phyloP scores from a whole-genome alignment of 352 stramenopile genomes.

The Phytopythium montanum region DNA sequence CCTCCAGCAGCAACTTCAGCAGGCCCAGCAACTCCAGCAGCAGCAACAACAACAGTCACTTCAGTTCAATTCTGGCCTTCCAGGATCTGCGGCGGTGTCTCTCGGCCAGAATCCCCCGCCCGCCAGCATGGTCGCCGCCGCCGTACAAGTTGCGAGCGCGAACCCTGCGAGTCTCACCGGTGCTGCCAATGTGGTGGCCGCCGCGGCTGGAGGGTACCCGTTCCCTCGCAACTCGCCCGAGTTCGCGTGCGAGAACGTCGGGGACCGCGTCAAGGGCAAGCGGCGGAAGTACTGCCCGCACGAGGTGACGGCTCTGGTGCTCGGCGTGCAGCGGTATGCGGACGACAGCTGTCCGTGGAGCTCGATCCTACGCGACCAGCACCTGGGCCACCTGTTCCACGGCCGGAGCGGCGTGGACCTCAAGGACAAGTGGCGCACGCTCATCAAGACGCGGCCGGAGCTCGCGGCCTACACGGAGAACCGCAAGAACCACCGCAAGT shows the following conservation, averaged over 20 bases:
- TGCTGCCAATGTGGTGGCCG: slow-evolving; percentile 24
- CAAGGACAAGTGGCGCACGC: slow-evolving; percentile 82
- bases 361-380: slow-evolving; percentile 68
- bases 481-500: slow-evolving; percentile 86
- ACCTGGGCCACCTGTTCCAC: slow-evolving; percentile 74
- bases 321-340: slow-evolving; percentile 80
- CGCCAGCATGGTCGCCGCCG: slow-evolving; percentile 35
- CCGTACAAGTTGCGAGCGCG: slow-evolving; percentile 22
- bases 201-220: slow-evolving; percentile 35
- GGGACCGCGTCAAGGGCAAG: slow-evolving; percentile 82
- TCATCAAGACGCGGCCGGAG: slow-evolving; percentile 79
- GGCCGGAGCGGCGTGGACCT: slow-evolving; percentile 73
- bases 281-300: slow-evolving; percentile 81
- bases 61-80: slow-evolving; percentile 29
- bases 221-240: slow-evolving; percentile 71
- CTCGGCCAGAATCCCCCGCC: slow-evolving; percentile 27
- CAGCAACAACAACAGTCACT: slow-evolving; percentile 32
- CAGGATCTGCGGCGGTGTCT: slow-evolving; percentile 16
- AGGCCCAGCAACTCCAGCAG: slow-evolving; percentile 17
- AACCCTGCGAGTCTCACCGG: slow-evolving; percentile 1
- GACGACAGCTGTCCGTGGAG: slow-evolving; percentile 85
- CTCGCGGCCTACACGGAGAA: slow-evolving; percentile 79
- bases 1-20: slow-evolving; percentile 24
- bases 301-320: slow-evolving; percentile 76
- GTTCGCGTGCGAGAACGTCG: slow-evolving; percentile 80